Evolutionary conservation across 345 rosid species (phyloP), one percentile per base, ranked within the genome.

Genomic region (Eucalyptus cloeziana): DNA sequence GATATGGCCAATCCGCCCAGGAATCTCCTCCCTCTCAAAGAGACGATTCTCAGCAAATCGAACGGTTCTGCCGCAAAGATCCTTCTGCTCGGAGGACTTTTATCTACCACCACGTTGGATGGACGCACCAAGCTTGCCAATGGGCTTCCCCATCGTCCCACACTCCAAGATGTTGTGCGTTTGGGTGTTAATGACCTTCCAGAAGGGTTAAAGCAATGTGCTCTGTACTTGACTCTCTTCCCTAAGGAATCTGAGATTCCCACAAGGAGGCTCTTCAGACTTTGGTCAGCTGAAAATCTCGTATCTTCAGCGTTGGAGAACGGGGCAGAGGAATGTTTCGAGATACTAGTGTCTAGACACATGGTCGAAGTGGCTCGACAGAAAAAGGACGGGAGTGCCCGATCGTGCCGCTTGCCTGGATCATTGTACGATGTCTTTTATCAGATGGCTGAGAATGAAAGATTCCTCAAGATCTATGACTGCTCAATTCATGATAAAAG

Each of bases 201-300:
- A 4, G 22, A 87, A 4, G 12, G 2, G 13, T 49, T 88, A 40
- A 90, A 86, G 88, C 89, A 76, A 13, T 92, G 93, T 76, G 86
- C 92, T 52, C 91, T 88, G 85, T 90, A 92, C 86, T 25, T 93
- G 64, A 58, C 91, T 45, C 87, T 92, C 69, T 93, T 93, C 40
- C 94, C 93, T 17, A 91, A 87, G 86, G 89, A 86, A 45, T 64
- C 11, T 58, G 89, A 50, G 85, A 86, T 93, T 58, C 89, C 92
- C 13, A 88, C 89, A 4, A 88, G 94, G 89, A 91, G 94, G 90
- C 31, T 92, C 89, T 86, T 87, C 52, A 88, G 56, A 58, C 87
- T 92, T 49, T 93, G 94, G 94, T 87, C 86, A 85, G 93, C 94
- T 27, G 94, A 93, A 64, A 15, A 64, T 14, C 37, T 13, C 7